Conservation (phyloP, 225 moss, liverwort and hornwort genomes). For the Thuidium tamariscinum region DNA sequence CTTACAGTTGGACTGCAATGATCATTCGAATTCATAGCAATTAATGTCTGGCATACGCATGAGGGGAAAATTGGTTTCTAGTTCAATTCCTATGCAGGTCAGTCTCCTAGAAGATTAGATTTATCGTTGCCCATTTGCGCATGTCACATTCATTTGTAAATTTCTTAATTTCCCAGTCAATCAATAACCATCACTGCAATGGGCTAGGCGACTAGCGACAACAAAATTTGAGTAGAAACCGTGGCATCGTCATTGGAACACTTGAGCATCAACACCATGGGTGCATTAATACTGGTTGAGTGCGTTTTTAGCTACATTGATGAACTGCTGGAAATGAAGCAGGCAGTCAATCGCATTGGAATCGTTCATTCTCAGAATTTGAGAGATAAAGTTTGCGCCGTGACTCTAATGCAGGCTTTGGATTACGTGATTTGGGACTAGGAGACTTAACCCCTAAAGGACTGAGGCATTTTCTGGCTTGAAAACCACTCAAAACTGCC, state of each 20-base stretch:
- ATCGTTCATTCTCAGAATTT: neutral
- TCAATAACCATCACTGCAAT: too few relatives aligned
- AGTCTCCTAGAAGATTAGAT: neutral
- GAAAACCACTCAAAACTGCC: too few relatives aligned
- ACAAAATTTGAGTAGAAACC: too few relatives aligned
- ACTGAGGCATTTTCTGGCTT: too few relatives aligned
- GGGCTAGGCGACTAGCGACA: neutral
- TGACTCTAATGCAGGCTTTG: neutral
- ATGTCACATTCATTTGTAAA: neutral
- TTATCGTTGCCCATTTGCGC: neutral
- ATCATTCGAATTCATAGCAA: neutral
- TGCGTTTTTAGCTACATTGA: neutral
- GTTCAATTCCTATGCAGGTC: rapidly evolving
- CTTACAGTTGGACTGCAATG: neutral
- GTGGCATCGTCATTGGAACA: neutral
- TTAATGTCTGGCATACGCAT: neutral
- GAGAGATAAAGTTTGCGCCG: neutral
- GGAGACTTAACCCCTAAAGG: too few relatives aligned
- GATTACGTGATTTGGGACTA: rapidly evolving
- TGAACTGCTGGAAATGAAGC: neutral
- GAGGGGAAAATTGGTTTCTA: neutral
- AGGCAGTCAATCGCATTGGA: neutral
- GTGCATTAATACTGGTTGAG: neutral
- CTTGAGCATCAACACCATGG: too few relatives aligned
- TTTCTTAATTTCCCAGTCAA: neutral